Conservation (phyloP, 495 filamentous ascomycete genomes). For the Penicillium atrosanguineum region DNA sequence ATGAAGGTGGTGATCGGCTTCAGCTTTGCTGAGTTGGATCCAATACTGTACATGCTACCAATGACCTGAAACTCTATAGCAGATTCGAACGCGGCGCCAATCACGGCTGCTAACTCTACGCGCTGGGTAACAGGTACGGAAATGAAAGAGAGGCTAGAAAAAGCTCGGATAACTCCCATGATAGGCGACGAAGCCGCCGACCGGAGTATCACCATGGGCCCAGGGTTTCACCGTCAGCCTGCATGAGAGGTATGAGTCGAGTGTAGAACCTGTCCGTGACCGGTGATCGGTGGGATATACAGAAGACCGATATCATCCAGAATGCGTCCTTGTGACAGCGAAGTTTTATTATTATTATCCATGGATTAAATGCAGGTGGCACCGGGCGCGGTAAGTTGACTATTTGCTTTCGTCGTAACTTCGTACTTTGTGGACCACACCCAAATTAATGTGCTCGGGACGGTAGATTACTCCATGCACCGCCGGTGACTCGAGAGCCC, state of each 20-base stretch:
- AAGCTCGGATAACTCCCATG: constrained; percentile 23
- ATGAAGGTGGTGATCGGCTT: constrained; percentile 12
- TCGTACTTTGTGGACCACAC: constrained; percentile 16
- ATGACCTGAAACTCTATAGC: background rate
- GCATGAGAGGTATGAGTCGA: constrained; percentile 26
- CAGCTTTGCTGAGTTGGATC: constrained; percentile 14
- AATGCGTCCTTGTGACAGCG: background rate
- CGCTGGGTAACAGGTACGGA: background rate
- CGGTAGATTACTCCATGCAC: constrained; percentile 3
- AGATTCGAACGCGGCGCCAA: constrained; percentile 1
- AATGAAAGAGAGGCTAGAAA: background rate
- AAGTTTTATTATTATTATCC: background rate
- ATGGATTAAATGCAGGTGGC: constrained; percentile 7
- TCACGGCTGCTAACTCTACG: background rate
- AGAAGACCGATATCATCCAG: background rate
- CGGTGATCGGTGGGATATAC: constrained; percentile 11
- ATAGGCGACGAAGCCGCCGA: constrained; percentile 13
- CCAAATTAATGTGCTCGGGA: constrained; percentile 3
- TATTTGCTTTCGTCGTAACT: background rate
- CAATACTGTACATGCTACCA: background rate
- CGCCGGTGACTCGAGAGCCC: constrained; percentile 6
- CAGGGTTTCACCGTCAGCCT: constrained; percentile 16
- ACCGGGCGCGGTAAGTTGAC: constrained; percentile 4
- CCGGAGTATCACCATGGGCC: constrained; percentile 20
- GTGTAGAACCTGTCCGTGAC: constrained; percentile 20